These are phyloP conservation scores for Chloranthus sessilifolius DNA, from an alignment of 164 flowering plant genomes.

Conservation along the genomic window DNA sequence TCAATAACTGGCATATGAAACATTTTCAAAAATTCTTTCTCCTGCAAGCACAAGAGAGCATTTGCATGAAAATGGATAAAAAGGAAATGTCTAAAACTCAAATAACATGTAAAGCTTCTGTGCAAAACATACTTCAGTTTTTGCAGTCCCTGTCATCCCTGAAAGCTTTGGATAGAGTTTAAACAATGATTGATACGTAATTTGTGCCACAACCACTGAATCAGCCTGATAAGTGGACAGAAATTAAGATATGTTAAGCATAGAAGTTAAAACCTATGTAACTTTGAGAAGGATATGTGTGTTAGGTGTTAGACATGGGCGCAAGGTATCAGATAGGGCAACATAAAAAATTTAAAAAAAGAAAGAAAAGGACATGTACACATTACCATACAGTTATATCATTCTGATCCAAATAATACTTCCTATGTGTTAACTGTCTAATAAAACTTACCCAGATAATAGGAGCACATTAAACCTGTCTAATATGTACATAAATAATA, in stretches of 20 bases:
- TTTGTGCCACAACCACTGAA: conserved; percentile 95
- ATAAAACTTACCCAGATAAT: too few species aligned
- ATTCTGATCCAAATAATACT: too few species aligned
- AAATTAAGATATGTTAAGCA: conserved; percentile 7
- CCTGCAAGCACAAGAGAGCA: conserved; percentile 36
- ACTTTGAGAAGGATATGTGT: neutral
- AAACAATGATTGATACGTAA: conserved; percentile 92
- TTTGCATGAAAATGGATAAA: neutral
- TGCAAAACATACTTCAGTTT: conserved; percentile 66
- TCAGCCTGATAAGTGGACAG: conserved; percentile 57
- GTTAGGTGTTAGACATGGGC: too few species aligned
- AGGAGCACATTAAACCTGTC: too few species aligned
- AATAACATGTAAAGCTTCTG: neutral
- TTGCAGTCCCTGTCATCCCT: conserved; percentile 99
- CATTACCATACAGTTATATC: too few species aligned
- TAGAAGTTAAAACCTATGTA: conserved; percentile 4
- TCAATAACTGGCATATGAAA: conserved; percentile 95
- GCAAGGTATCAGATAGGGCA: too few species aligned
- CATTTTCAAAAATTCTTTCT: conserved; percentile 94
- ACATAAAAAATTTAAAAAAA: too few species aligned
- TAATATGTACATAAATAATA: too few species aligned
- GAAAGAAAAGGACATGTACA: too few species aligned
- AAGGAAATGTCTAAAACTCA: too few species aligned
- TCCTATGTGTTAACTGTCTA: too few species aligned
- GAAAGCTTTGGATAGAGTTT: conserved; percentile 96